Evolutionary conservation across 202 grass and related monocot species (phyloP), one percentile per base, ranked within the genome.

Genomic region (Carex arenaria): DNA sequence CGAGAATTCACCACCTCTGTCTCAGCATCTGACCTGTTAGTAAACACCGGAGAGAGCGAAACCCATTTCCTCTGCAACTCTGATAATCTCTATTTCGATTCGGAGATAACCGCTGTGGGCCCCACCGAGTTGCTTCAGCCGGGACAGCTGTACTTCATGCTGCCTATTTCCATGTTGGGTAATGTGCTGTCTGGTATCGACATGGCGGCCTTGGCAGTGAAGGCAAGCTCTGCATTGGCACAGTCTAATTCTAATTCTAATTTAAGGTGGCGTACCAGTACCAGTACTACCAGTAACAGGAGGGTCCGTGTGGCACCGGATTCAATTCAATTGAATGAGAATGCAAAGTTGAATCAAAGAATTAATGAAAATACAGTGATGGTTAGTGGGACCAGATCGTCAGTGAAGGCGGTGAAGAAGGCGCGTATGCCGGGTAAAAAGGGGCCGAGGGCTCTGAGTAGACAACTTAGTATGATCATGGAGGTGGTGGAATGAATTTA

Each of bases 101-200:
- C 51, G 0, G 78, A 85, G 15, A 89, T 91, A n/a, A 84, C 74
- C 0, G 64, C 81, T 9, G 80, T 94, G 67, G 36, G 17, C 65
- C 54, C 79, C 22, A n/a, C 54, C 31, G 92, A 93, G 66, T 76
- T 84, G 65, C 89, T 98, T 30, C 90, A 80, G 1, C 54, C 64
- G 0, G 95, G 87, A 1, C 94, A 94, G 84, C 83, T 94, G 23
- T 97, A 97, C 73, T 94, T 94, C 90, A 36, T 94, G 3, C 92
- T 94, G 49, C 94, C 94, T 15, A 13, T 31, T 3, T 72, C 74
- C 13, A 89, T 87, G 85, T 81, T 78, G 43, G 86, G 68, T 0
- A 71, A 68, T 10, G 83, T 85, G 11, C 85, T 97, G 19, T 92
- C 92, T 3, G 40, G 43, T 70, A 40, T 67, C 4, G 91, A 91